Conservation (phyloP, 2,329 filamentous ascomycete genomes). For the Biscogniauxia marginata region DNA sequence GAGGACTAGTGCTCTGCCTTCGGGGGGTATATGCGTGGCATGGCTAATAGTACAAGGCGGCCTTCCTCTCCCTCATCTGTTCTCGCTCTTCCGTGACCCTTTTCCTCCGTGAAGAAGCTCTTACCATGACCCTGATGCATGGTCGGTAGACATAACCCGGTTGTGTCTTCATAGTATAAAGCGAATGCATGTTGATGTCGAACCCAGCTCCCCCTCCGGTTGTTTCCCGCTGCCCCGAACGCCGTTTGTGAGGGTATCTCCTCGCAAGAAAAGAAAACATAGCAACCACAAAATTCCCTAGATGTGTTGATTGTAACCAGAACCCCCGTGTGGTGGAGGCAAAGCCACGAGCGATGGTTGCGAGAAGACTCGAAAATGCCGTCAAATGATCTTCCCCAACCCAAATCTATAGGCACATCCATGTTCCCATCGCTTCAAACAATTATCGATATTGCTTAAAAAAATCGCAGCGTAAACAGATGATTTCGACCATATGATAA, state of each 20-base stretch:
- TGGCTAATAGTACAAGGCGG: conserved; percentile 25
- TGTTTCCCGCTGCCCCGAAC: conserved; percentile 22
- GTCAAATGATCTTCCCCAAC: conserved; percentile 24
- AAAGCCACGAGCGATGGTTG: conserved; percentile 24
- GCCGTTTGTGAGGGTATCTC: conserved; percentile 34
- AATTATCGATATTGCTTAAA: conserved; percentile 24
- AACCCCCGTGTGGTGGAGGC: conserved; percentile 18
- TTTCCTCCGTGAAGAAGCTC: conserved; percentile 13
- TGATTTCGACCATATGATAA: conserved; percentile 4
- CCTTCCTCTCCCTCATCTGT: conserved; percentile 14
- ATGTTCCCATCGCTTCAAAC: conserved; percentile 28
- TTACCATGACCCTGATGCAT: conserved; percentile 10
- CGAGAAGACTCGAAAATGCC: conserved; percentile 27
- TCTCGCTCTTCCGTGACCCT: conserved; percentile 14
- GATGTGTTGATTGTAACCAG: conserved; percentile 17
- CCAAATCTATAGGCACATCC: conserved; percentile 28
- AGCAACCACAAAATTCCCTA: conserved; percentile 17
- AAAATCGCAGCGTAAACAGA: conserved; percentile 20
- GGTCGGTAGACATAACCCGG: background rate
- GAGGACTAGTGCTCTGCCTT: conserved; percentile 23
- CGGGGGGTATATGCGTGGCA: conserved; percentile 26
- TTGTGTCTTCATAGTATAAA: conserved; percentile 10
- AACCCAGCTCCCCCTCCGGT: conserved; percentile 2
- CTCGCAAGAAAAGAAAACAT: conserved; percentile 21
- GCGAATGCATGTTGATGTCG: conserved; percentile 24